phyloP scores from a whole-genome alignment of 148 eudicot species.

The Bassia scoparia region DNA sequence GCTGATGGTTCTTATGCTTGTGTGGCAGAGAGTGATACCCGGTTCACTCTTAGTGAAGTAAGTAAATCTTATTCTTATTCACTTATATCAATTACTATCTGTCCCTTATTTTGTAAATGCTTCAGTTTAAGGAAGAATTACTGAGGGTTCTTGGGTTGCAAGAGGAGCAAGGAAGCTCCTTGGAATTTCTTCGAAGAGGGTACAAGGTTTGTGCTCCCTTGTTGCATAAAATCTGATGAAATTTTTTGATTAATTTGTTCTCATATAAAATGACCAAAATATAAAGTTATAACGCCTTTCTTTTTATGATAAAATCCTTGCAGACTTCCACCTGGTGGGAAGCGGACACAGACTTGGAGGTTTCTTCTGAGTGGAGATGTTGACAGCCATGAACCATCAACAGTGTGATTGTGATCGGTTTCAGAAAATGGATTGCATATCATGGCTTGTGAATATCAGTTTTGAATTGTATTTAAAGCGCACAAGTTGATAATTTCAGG shows the following conservation, averaged over 20 bases:
- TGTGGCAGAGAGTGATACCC: conserved; percentile 86
- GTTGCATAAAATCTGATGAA: neutral
- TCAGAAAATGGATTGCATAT: neutral
- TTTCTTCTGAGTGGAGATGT: conserved; percentile 38
- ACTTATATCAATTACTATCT: neutral
- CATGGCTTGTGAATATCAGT: too few relatives aligned
- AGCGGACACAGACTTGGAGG: conserved; percentile 28
- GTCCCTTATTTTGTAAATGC: conserved; percentile 13
- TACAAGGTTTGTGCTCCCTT: conserved; percentile 54
- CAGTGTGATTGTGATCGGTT: neutral
- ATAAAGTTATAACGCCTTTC: too few relatives aligned
- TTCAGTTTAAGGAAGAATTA: conserved; percentile 94
- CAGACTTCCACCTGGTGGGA: conserved; percentile 44
- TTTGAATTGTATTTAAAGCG: too few relatives aligned
- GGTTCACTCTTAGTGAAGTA: conserved; percentile 93
- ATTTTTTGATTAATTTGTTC: too few relatives aligned
- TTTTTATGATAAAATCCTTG: neutral
- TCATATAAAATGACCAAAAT: too few relatives aligned
- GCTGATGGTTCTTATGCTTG: conserved; percentile 87
- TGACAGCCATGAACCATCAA: conserved; percentile 3
- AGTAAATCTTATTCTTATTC: conserved; percentile 21
- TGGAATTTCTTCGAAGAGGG: conserved; percentile 90
- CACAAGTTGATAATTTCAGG: too few relatives aligned
- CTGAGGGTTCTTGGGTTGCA: conserved; percentile 91
- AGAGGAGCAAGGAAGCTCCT: conserved; percentile 93